Evolutionary conservation across 2,329 filamentous ascomycete species (phyloP).

Genomic region (Fusarium fracticaudum): DNA sequence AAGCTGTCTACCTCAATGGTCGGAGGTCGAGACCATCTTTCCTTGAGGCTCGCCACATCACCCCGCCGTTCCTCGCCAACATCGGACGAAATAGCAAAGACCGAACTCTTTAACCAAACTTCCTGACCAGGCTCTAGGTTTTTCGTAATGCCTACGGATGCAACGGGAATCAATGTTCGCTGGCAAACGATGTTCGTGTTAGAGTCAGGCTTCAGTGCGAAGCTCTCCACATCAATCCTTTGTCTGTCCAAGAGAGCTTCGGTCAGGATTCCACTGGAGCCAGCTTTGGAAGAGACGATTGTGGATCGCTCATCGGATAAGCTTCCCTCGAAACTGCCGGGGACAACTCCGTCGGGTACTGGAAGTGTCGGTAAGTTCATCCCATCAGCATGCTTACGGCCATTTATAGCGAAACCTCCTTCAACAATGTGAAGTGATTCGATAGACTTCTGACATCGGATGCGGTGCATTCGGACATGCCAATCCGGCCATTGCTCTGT

Average conservation of each 20-base stretch:
- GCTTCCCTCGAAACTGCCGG: neutral
- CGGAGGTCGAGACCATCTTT: conserved; percentile 12
- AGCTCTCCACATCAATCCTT: neutral
- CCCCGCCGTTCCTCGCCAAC: neutral
- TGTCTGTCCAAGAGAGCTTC: neutral
- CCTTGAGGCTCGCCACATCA: neutral
- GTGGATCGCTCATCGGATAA: neutral
- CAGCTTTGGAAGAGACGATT: conserved; percentile 8
- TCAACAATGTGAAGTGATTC: conserved; percentile 21
- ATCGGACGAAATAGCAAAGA: conserved; percentile 19
- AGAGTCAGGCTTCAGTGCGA: conserved; percentile 27
- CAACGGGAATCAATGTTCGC: conserved; percentile 27
- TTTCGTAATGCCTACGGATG: neutral
- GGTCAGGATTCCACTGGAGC: conserved; percentile 13
- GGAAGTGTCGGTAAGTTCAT: neutral
- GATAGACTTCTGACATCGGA: neutral
- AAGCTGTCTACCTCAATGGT: neutral
- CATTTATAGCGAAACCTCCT: conserved; percentile 34
- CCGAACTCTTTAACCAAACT: neutral
- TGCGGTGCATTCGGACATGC: conserved; percentile 44
- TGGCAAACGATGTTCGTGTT: conserved; percentile 31
- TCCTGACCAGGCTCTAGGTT: neutral
- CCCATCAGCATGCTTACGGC: conserved; percentile 2
- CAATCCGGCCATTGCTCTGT: conserved; percentile 48
- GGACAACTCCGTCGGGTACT: fast-evolving